Evolutionary conservation across 495 filamentous ascomycete species (phyloP), one percentile per base, ranked within the genome.

Genomic region (Penicillium lividum): DNA sequence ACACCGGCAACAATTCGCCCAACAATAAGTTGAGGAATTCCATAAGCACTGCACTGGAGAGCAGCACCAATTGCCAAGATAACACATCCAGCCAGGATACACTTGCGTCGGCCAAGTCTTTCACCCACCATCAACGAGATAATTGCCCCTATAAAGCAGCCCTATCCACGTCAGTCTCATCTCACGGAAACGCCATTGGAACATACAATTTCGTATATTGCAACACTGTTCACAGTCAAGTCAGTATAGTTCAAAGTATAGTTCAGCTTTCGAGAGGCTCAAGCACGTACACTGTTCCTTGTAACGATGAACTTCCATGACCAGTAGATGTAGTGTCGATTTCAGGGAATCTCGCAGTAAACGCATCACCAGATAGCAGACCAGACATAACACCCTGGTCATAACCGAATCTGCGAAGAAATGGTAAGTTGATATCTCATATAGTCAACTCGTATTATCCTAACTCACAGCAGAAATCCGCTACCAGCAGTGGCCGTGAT

Each of bases 141-240:
- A 9, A 86, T 66, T 27, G 84, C 81, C 29, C 84, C 84, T n/a
- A 84, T 60, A 59, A 86, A 83, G 58, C 81, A 85, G 31, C 83
- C 84, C 67, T 72, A 53, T 4, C 25, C 22, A 10, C 27, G 43
- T 60, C 16, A 61, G 82, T 67, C 29, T 78, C 6, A 5, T 31
- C 13, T 30, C 7, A 15, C 51, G 57, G 13, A n/a, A 6, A 29
- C 0, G 4, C 4, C 25, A 3, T 8, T 27, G 5, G n/a, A 47
- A 64, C 69, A 43, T 56, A 72, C 69, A 27, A 74, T 74, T 50
- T 74, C 72, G 34, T 74, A 74, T 27, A 74, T 74, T 36, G 72
- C 72, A 50, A 72, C 69, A 49, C 68, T 70, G 30, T 31, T 5
- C 10, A 4, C 8, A 16, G 22, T 9, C 4, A 29, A 22, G 16